Percentiles rank a stretch among this genome's conserved stretches.
Conservation (phyloP, 306 rosid species). For the Carpinus fangiana region DNA sequence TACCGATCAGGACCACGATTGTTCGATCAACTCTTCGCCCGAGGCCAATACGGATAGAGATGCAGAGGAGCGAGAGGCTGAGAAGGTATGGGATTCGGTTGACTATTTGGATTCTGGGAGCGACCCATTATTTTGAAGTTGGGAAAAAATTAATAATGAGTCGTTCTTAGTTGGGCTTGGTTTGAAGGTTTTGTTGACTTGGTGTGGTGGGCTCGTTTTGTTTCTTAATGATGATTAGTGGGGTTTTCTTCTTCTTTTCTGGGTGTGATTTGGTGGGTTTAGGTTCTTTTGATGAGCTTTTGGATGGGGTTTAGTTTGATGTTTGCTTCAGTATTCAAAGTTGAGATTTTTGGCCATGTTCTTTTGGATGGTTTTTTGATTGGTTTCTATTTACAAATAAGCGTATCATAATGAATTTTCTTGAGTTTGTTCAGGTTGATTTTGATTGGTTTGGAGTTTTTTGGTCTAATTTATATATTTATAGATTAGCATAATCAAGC, state of each 20-base stretch:
- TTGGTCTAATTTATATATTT: background rate
- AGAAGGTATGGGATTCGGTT: slow-evolving; percentile 28
- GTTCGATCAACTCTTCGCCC: slow-evolving; percentile 32
- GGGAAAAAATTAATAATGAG: slow-evolving; percentile 5
- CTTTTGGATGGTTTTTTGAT: background rate
- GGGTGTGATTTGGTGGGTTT: background rate
- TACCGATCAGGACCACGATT: slow-evolving; percentile 33
- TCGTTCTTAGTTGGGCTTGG: slow-evolving; percentile 14
- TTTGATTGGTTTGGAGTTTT: slow-evolving; percentile 14
- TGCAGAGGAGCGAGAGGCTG: slow-evolving; percentile 34
- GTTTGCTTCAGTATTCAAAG: slow-evolving; percentile 5
- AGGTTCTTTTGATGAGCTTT: background rate
- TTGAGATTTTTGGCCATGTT: background rate
- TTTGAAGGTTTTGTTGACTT: slow-evolving; percentile 30
- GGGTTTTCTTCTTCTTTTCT: background rate
- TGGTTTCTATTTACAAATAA: background rate
- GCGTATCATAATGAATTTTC: background rate
- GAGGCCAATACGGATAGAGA: slow-evolving; percentile 26
- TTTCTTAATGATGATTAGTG: background rate
- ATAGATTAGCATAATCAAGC: background rate
- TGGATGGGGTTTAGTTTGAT: background rate
- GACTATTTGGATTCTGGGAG: background rate
- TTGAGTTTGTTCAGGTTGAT: background rate
- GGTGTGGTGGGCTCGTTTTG: slow-evolving; percentile 1
- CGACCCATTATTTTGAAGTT: slow-evolving; percentile 19